These are phyloP conservation scores for Nemania bipapillata DNA, from an alignment of 2,329 filamentous ascomycete species.

Conservation along the genomic window DNA sequence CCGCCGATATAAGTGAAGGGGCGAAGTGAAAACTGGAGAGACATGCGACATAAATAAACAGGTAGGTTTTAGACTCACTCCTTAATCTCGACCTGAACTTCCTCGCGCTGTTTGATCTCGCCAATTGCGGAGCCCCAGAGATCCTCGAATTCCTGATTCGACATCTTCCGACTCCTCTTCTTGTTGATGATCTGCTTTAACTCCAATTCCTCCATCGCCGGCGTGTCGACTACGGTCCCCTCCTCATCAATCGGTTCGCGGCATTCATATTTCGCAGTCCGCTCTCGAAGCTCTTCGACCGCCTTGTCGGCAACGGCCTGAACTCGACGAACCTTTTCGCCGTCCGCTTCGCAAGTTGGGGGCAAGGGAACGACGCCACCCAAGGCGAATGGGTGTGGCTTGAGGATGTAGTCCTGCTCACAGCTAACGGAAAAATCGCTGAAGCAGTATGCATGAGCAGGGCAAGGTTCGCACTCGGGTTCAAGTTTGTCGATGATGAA, in stretches of 20 bases:
- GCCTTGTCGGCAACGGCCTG: slow-evolving; percentile 88
- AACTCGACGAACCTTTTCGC: slow-evolving; percentile 87
- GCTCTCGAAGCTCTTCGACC: slow-evolving; percentile 84
- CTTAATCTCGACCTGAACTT: slow-evolving; percentile 63
- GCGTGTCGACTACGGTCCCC: slow-evolving; percentile 67
- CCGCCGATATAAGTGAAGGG: slow-evolving; percentile 18
- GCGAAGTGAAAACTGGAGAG: slow-evolving; percentile 35
- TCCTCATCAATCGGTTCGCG: slow-evolving; percentile 74
- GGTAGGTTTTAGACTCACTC: slow-evolving; percentile 61
- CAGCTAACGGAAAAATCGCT: slow-evolving; percentile 80
- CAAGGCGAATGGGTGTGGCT: slow-evolving; percentile 83
- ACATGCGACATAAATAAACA: slow-evolving; percentile 44
- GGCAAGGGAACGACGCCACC: slow-evolving; percentile 84
- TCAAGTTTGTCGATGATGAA: slow-evolving; percentile 75
- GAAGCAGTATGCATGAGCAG: slow-evolving; percentile 89
- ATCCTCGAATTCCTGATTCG: slow-evolving; percentile 88
- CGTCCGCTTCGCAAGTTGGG: slow-evolving; percentile 93
- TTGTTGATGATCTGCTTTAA: slow-evolving; percentile 80
- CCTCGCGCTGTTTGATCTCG: slow-evolving; percentile 73
- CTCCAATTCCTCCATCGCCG: slow-evolving; percentile 73
- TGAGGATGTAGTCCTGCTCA: slow-evolving; percentile 86
- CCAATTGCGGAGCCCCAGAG: slow-evolving; percentile 80
- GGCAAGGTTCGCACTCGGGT: slow-evolving; percentile 89
- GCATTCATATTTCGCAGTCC: slow-evolving; percentile 90
- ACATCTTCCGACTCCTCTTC: slow-evolving; percentile 84